Base-by-base conservation (phyloP, 495 filamentous ascomycete species). In the Sporormia fimetaria region DNA sequence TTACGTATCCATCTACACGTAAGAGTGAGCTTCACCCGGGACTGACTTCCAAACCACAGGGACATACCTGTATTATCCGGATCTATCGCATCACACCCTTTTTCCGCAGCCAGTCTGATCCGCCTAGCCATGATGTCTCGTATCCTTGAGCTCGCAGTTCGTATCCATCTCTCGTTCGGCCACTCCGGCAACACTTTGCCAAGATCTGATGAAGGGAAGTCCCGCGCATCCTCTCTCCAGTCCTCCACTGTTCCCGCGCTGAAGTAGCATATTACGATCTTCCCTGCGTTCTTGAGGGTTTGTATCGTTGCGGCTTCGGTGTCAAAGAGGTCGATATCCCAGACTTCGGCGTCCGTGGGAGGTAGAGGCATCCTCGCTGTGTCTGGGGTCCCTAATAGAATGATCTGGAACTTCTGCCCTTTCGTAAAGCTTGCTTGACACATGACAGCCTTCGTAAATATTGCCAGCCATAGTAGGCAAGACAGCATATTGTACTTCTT, bases 181-280 rank as follows among this genome's bases (percentile, higher is more conserved):
- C 80, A 85, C n/a, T 70, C 73, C 20, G 67, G 63, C 1, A 85
- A 55, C 6, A 54, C 46, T 3, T 65, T 61, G 10, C 74, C 78
- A 9, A 71, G 40, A 37, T 81, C 79, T 0, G 57, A 44, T 2
- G 30, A 12, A 0, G 51, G 21, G 57, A 83, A 83, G 1, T 67
- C 25, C 34, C 31, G 33, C 4, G 70, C 61, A 52, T 85, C 80
- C 3, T 62, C 53, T 10, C 79, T 70, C 62, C 66, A 75, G 47
- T 69, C 49, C 57, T 80, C 76, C 41, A 66, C 76, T 4, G 68
- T 74, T 3, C 80, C 80, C 1, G 79, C 80, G 11, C 71, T 76
- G 62, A 83, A 83, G 54, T 83, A 85, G 65, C 80, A 85, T 42
- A 83, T 79, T 24, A 81, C 72, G 30, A 65, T 75, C 44, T 70